A percentile compares a stretch with the other conserved stretches of the same genome.
phyloP scores from a whole-genome alignment of 306 rosid species.

The Trifolium repens region DNA sequence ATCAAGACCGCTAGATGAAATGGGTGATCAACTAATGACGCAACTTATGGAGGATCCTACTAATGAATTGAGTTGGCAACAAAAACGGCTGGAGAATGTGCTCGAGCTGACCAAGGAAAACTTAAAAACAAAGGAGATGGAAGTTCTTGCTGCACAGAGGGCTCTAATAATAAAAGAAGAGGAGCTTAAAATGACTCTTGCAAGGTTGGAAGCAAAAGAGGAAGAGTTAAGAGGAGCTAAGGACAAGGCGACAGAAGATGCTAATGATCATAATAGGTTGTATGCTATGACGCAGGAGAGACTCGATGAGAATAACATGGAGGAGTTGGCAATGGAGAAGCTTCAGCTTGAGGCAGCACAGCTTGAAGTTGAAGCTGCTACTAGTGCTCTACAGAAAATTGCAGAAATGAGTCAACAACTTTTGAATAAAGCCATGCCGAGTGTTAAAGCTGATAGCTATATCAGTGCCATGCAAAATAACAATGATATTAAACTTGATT shows the following conservation, averaged over 20 bases:
- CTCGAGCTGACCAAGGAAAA: slow-evolving; percentile 67
- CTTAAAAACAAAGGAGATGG: slow-evolving; percentile 74
- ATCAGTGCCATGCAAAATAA: slow-evolving; percentile 29
- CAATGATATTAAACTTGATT: slow-evolving; percentile 1
- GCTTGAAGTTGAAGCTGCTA: slow-evolving; percentile 80
- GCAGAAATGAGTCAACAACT: slow-evolving; percentile 68
- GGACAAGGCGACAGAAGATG: slow-evolving; percentile 59
- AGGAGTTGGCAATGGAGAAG: slow-evolving; percentile 76
- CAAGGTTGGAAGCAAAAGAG: slow-evolving; percentile 67
- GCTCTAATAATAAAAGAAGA: slow-evolving; percentile 73
- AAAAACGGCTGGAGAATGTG: slow-evolving; percentile 65
- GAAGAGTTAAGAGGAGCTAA: slow-evolving; percentile 57
- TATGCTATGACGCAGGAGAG: slow-evolving; percentile 70
- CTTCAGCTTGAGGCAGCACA: slow-evolving; percentile 86
- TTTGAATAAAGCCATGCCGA: slow-evolving; percentile 51
- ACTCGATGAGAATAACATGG: slow-evolving; percentile 55
- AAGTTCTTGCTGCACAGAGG: slow-evolving; percentile 70
- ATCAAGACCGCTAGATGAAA: slow-evolving; percentile 38
- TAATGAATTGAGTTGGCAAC: slow-evolving; percentile 55
- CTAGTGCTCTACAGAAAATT: slow-evolving; percentile 76
- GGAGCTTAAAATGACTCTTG: slow-evolving; percentile 72
- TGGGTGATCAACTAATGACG: slow-evolving; percentile 42
- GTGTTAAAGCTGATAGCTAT: slow-evolving; percentile 54
- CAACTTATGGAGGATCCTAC: slow-evolving; percentile 53
- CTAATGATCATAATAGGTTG: slow-evolving; percentile 58